Percentiles rank a stretch among this genome's conserved stretches.
phyloP scores from a whole-genome alignment of 208 protist genomes.

The Tritrichomonas musculus region DNA sequence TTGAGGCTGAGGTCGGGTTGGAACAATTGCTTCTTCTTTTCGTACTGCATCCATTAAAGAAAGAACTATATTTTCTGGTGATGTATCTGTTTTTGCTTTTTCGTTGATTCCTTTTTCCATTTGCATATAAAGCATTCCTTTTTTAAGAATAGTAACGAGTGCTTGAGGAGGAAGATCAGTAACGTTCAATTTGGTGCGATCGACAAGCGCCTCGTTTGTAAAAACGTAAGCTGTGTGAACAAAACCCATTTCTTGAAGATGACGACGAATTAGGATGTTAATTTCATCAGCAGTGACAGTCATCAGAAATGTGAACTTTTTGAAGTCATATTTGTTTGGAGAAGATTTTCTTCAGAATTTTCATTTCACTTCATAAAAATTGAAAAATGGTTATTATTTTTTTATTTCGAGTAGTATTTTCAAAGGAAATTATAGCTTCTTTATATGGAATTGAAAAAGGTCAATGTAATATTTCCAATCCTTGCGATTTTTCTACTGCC shows the following conservation, averaged over 20 bases:
- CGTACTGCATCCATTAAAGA: neutral
- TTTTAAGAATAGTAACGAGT: neutral
- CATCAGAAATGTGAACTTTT: constrained; percentile 44
- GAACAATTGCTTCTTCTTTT: neutral
- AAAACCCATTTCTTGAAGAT: constrained; percentile 65
- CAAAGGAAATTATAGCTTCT: no score
- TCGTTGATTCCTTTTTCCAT: constrained; percentile 12
- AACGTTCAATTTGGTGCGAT: neutral
- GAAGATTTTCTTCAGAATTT: no score
- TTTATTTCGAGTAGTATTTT: no score
- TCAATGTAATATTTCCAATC: no score
- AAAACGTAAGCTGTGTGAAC: neutral
- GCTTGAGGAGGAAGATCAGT: constrained; percentile 5
- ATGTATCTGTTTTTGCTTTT: neutral
- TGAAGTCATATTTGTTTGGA: no score
- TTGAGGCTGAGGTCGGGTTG: neutral
- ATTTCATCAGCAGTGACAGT: constrained; percentile 69
- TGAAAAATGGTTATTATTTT: no score
- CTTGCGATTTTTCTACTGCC: no score
- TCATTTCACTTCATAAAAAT: no score
- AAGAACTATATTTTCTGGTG: neutral
- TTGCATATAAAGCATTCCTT: constrained; percentile 32
- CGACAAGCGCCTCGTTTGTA: neutral
- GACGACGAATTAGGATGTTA: constrained; percentile 73
- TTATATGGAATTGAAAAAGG: no score